Conservation (phyloP, 1,284 basidiomycete genomes). For the Ceraceosorus guamensis region DNA sequence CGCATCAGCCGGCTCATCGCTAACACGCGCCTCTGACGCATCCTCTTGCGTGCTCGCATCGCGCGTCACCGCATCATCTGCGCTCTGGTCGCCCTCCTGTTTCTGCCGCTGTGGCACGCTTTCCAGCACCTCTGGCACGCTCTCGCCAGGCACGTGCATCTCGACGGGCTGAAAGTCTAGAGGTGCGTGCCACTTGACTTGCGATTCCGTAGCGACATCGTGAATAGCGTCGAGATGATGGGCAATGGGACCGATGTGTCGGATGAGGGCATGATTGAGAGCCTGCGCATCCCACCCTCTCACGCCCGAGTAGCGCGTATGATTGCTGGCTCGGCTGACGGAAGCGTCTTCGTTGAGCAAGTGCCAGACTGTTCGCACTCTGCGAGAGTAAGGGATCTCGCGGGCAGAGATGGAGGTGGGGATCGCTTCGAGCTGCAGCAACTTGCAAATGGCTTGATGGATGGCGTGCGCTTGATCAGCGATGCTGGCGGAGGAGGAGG, state of each 20-base stretch:
- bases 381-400: slow-evolving; percentile 30
- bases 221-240: slow-evolving; percentile 55
- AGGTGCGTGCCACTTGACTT: slow-evolving; percentile 84
- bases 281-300: slow-evolving; percentile 5
- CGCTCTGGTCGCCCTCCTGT: too few relatives aligned
- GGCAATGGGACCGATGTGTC: slow-evolving; percentile 11
- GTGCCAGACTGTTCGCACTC: slow-evolving; percentile 36
- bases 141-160: too few relatives aligned
- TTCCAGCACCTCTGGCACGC: too few relatives aligned
- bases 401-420: too few relatives aligned
- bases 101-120: too few relatives aligned
- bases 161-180: slow-evolving; percentile 65
- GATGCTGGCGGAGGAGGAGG: too few relatives aligned
- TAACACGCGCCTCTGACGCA: too few relatives aligned
- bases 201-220: slow-evolving; percentile 86
- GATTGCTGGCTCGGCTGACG: too few relatives aligned
- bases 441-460: background rate
- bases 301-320: slow-evolving; percentile 1
- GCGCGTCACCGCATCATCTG: too few relatives aligned
- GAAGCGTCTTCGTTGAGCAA: slow-evolving; percentile 40
- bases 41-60: background rate
- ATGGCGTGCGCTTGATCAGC: too few relatives aligned
- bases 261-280: slow-evolving; percentile 5
- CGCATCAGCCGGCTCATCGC: background rate
- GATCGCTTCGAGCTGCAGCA: too few relatives aligned